A percentile compares a stretch with the other conserved stretches of the same genome.
phyloP scores from a whole-genome alignment of 345 rosid species.

The Erysimum cheiranthoides region DNA sequence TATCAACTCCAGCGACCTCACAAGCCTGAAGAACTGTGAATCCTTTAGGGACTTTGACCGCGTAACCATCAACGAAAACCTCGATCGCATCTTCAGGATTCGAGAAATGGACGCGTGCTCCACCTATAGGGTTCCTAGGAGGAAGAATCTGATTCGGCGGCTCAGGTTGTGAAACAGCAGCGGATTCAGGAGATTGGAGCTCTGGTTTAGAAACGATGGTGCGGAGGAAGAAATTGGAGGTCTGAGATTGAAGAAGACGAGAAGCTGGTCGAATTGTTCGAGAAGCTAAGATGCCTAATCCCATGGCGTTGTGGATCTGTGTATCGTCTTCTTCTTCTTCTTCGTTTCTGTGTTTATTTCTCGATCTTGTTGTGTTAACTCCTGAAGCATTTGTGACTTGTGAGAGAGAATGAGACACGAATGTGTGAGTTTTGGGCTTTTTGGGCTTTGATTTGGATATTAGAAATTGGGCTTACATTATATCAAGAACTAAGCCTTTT shows the following conservation, averaged over 20 bases:
- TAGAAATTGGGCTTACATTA: background rate
- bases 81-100: constrained; percentile 97
- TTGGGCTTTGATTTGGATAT: constrained; percentile 11
- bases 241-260: constrained; percentile 49
- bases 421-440: constrained; percentile 25
- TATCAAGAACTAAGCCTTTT: background rate
- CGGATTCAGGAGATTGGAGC: constrained; percentile 77
- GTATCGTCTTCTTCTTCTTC: constrained; percentile 24
- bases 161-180: constrained; percentile 56
- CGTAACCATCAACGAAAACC: constrained; percentile 91
- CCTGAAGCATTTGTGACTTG: constrained; percentile 24
- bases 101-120: constrained; percentile 81
- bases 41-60: constrained; percentile 97
- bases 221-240: constrained; percentile 54
- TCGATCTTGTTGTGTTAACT: constrained; percentile 32
- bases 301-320: constrained; percentile 61
- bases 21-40: constrained; percentile 97
- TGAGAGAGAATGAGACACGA: constrained; percentile 19
- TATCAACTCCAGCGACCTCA: constrained; percentile 98
- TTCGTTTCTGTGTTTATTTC: constrained; percentile 6
- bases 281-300: constrained; percentile 76
- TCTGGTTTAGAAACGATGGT: constrained; percentile 74
- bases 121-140: constrained; percentile 70
- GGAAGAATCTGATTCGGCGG: constrained; percentile 62
- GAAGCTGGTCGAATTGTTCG: constrained; percentile 59